These are phyloP conservation scores for Aspergillus ochraceus DNA, from an alignment of 2,329 filamentous ascomycete genomes.

Conservation along the genomic window DNA sequence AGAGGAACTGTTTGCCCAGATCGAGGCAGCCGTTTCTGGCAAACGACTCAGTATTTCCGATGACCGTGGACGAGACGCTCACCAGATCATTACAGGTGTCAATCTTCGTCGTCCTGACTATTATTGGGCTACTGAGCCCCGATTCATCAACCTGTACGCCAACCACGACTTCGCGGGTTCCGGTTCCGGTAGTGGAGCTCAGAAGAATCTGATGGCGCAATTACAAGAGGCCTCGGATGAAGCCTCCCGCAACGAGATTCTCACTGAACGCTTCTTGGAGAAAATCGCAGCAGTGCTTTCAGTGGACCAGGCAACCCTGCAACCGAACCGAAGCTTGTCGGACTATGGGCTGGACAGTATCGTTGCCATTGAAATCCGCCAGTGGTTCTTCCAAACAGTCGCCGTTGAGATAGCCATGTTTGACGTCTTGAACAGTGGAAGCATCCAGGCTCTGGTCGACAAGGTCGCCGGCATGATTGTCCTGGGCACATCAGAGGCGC, in stretches of 20 bases:
- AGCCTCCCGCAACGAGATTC: neutral
- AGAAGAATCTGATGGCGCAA: neutral
- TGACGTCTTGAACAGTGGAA: neutral
- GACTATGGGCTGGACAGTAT: constrained; percentile 5
- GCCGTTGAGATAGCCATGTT: constrained; percentile 4
- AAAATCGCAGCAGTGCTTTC: neutral
- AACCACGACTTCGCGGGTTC: neutral
- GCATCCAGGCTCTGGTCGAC: neutral
- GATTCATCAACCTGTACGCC: neutral
- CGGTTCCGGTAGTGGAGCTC: neutral
- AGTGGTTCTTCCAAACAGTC: constrained; percentile 3
- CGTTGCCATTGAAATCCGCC: constrained; percentile 4
- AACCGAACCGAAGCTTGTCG: neutral
- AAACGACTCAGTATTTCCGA: neutral
- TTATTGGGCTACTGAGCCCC: neutral
- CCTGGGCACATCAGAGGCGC: neutral
- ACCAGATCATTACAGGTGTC: constrained; percentile 1
- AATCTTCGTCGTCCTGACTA: neutral
- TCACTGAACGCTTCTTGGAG: neutral
- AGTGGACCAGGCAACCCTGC: neutral
- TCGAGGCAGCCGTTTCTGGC: constrained; percentile 2
- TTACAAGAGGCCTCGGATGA: neutral
- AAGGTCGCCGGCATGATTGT: neutral
- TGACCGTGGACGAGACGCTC: neutral
- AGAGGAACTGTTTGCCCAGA: constrained; percentile 2